phyloP scores from a whole-genome alignment of 208 protist species.

The Trypanosoma scelopori region DNA sequence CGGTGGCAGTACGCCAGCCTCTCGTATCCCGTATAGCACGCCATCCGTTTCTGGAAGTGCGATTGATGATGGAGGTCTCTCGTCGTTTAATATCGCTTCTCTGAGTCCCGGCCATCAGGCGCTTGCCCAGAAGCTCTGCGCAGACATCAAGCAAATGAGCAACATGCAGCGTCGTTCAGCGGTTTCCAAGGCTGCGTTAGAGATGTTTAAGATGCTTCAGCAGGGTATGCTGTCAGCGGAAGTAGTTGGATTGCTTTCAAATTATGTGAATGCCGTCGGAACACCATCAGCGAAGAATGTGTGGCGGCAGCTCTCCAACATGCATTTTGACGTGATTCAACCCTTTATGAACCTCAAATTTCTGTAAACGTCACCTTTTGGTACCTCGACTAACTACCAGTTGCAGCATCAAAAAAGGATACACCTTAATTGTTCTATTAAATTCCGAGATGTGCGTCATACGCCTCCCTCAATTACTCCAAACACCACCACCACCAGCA shows the following conservation, averaged over 20 bases:
- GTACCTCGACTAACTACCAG: no score
- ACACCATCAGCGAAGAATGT: conserved; percentile 37
- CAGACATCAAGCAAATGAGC: conserved; percentile 36
- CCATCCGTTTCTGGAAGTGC: conserved; percentile 1
- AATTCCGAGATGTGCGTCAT: no score
- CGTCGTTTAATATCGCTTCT: conserved; percentile 23
- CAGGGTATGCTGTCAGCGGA: conserved; percentile 40
- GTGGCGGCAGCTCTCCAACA: conserved; percentile 47
- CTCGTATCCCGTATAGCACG: not conserved
- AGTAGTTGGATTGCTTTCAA: conserved; percentile 40
- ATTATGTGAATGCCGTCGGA: conserved; percentile 46
- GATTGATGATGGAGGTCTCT: conserved; percentile 19
- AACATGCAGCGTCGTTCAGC: conserved; percentile 41
- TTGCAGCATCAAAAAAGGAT: no score
- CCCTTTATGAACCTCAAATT: conserved; percentile 58
- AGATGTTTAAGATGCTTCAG: conserved; percentile 56
- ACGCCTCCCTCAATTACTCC: no score
- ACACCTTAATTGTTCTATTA: no score
- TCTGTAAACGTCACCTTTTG: conserved; percentile 27
- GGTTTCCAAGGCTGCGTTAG: conserved; percentile 50
- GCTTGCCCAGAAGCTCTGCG: conserved; percentile 26
- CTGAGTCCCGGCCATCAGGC: conserved; percentile 20
- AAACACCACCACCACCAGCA: not conserved
- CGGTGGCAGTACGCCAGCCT: not conserved
- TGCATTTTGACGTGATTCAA: conserved; percentile 45